phyloP scores from a whole-genome alignment of 2,329 filamentous ascomycete species.

The Neofusicoccum parvum region DNA sequence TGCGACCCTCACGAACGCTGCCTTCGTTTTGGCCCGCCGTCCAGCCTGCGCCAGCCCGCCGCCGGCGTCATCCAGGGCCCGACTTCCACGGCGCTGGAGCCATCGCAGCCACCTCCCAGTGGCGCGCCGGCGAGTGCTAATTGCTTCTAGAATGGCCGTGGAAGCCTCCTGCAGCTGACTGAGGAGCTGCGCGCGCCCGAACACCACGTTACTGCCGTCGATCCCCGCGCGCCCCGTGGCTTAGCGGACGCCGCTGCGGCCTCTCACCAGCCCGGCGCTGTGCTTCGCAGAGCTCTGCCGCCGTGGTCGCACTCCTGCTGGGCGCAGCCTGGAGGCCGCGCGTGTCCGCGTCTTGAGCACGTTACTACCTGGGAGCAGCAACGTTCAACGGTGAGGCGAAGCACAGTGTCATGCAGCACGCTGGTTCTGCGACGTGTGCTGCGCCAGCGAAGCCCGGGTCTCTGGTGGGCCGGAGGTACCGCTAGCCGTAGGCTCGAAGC shows the following conservation, averaged over 20 bases:
- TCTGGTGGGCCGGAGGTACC: background rate
- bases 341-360: background rate
- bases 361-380: background rate
- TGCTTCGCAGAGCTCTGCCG: background rate
- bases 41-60: background rate
- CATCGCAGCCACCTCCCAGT: background rate
- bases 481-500: background rate
- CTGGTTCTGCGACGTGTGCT: background rate
- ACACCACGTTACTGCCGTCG: slow-evolving; percentile 8
- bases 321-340: background rate
- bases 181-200: background rate
- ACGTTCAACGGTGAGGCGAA: background rate
- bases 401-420: background rate
- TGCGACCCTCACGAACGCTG: background rate
- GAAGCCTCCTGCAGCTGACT: slow-evolving; percentile 1
- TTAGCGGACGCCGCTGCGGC: background rate
- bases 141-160: slow-evolving; percentile 9
- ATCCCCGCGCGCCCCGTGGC: background rate
- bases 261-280: background rate
- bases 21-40: background rate
- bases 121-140: background rate
- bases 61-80: slow-evolving; percentile 6
- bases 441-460: background rate
- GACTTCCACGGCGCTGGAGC: background rate
- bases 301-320: too few species aligned